Base-by-base conservation (phyloP, 768 basidiomycete genomes). In the Brasilioporus rufonigricans region DNA sequence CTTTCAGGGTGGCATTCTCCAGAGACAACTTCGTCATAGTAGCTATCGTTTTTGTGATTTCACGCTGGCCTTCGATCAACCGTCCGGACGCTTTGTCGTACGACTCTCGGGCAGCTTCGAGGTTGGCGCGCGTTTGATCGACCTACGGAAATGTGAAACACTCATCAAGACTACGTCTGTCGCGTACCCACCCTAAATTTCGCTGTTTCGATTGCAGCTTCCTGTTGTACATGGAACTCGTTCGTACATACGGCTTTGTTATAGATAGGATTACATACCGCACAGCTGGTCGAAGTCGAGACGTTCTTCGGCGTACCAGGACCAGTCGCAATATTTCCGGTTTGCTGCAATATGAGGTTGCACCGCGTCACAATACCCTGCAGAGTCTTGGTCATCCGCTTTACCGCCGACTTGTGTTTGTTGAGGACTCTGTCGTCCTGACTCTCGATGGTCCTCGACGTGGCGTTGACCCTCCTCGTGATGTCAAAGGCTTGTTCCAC, bases 51-150 rank as follows among this genome's bases (percentile, higher is more conserved):
- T 58, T 62, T 18, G 56, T 52, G 36, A 62, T 58, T n/a, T 55
- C 60, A 27, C 60, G 60, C 24, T 62, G 61, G 39, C 60, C 61
- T 24, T 58, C 48, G 18, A 62, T 61, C 24, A 62, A 41, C 23
- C 56, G 60, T 12, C 40, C 12, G 21, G 60, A 52, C 5, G 53
- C 52, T 31, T 31, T 58, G 39, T 58, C 56, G 16, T 62, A 61
- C 1, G 60, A 62, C 2, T 49, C 60, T 26, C 61, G 52, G 39
- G 61, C 50, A 5, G 50, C 56, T 49, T 61, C 61, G n/a, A 62
- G 52, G 27, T 62, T 62, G 26, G 50, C 61, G 7, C 61, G 61
- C 10, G 61, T 62, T 57, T 62, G 61, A 44, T 62, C 60, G 16
- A 62, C 60, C 61, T 62, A 4, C 12, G 21, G 32, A 18, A 39